Conservation (phyloP, 306 rosid genomes). For the Cotoneaster glaucophyllus region DNA sequence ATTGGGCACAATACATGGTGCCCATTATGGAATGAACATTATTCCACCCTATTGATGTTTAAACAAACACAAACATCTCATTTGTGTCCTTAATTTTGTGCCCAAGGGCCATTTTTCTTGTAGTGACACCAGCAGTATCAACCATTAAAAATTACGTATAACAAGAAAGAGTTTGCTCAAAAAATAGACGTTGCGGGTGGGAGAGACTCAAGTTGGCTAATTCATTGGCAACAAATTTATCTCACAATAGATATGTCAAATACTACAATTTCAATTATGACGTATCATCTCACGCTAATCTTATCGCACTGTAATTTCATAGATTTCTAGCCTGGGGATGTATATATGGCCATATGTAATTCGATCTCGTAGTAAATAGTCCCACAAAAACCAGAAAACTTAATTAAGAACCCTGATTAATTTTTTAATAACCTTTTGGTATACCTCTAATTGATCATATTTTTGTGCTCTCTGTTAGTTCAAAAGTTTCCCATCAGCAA, state of each 20-base stretch:
- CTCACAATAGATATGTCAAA: too few relatives aligned
- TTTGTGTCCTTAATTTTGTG: too few relatives aligned
- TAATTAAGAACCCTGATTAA: not conserved
- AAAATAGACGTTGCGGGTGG: not conserved
- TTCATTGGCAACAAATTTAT: not conserved
- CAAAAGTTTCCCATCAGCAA: not conserved
- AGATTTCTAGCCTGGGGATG: not conserved
- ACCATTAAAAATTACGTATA: not conserved
- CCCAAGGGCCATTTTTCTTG: too few relatives aligned
- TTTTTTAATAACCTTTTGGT: constrained; percentile 13
- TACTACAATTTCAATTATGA: not conserved
- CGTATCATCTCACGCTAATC: not conserved
- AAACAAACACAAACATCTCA: too few relatives aligned
- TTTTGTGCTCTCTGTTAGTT: not conserved
- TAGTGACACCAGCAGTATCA: not conserved
- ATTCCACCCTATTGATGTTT: too few relatives aligned
- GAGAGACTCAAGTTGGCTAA: not conserved
- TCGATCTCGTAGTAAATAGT: not conserved
- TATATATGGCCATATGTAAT: not conserved
- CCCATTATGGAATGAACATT: too few relatives aligned
- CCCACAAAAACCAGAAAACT: not conserved
- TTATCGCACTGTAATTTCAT: not conserved
- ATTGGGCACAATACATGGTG: too few relatives aligned
- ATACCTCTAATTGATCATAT: constrained; percentile 10
- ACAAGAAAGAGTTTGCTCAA: not conserved